phyloP scores from a whole-genome alignment of 257 asterid genomes.

The Gardenia jasminoides region DNA sequence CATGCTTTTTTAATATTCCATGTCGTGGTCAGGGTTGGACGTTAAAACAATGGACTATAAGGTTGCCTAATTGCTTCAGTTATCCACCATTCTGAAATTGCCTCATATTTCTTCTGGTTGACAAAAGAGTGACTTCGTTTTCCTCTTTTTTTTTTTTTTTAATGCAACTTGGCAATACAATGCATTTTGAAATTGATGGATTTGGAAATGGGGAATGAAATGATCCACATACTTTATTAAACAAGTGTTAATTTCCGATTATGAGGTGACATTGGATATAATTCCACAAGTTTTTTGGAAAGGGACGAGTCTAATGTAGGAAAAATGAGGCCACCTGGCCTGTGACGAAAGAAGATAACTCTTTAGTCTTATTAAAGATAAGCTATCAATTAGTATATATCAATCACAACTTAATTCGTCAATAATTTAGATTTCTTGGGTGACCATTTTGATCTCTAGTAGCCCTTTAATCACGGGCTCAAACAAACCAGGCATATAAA shows the following conservation, averaged over 20 bases:
- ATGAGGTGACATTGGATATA: background rate
- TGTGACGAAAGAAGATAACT: background rate
- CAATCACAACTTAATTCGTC: background rate
- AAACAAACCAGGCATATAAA: too few species aligned
- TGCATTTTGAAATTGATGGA: background rate
- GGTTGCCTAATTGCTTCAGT: too few species aligned
- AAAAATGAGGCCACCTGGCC: background rate
- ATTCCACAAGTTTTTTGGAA: background rate
- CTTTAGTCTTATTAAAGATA: background rate
- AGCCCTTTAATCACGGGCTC: too few species aligned
- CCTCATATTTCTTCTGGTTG: background rate
- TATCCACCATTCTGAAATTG: background rate
- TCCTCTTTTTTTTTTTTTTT: background rate
- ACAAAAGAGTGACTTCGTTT: background rate
- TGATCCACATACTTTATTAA: background rate
- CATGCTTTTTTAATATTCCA: too few species aligned
- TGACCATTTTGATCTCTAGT: background rate
- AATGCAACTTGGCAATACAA: background rate
- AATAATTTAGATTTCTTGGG: background rate
- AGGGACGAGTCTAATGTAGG: background rate
- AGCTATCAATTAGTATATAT: background rate
- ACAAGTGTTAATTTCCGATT: background rate
- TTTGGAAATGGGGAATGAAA: background rate
- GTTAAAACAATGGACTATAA: too few species aligned
- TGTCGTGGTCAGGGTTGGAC: too few species aligned